Evolutionary conservation across 495 filamentous ascomycete species (phyloP), one percentile per base, ranked within the genome.

Genomic region (Talaromyces stipitatus): DNA sequence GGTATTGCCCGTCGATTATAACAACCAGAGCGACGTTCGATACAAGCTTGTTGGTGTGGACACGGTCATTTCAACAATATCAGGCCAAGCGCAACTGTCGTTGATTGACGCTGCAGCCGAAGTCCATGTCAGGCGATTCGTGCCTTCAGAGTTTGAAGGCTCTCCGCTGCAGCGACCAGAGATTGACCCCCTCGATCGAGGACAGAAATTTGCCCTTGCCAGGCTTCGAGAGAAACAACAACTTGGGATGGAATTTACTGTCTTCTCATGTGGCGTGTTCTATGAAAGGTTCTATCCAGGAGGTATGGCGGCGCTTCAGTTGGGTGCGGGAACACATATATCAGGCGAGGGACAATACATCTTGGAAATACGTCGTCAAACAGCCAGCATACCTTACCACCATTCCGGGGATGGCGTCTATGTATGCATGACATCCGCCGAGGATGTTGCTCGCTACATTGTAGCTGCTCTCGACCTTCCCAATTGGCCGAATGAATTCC

Each of bases 101-200:
- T 78, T 91, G 16, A 90, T 91, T 63, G 82, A 88, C 60, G 86
- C 87, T 1, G 87, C 87, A 8, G 77, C 84, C 26, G 68, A 74
- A 28, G 81, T 78, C 12, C 66, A 79, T n/a, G 87, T 90, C 8
- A 76, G 78, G 23, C 76, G 84, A 20, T 90, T 90, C 64, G 83
- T 85, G 14, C 87, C 87, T 11, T 87, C 87, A 2, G 87, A 90
- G 61, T 91, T 89, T 55, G 87, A 90, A 70, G 86, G 86, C 2
- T 63, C 64, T 6, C 36, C 18, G n/a, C 14, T 27, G 20, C 36
- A 46, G 18, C 47, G 56, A 14, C 75, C 77, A 14, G 60, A 58
- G 14, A 62, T 75, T 67, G 68, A 77, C 45, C 68, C 67, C 1
- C 66, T 77, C 45, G 73, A 82, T 60, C 84, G 85, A 32, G 83